phyloP scores from a whole-genome alignment of 805 yeast species.

The Saccharomycopsis schoenii region DNA sequence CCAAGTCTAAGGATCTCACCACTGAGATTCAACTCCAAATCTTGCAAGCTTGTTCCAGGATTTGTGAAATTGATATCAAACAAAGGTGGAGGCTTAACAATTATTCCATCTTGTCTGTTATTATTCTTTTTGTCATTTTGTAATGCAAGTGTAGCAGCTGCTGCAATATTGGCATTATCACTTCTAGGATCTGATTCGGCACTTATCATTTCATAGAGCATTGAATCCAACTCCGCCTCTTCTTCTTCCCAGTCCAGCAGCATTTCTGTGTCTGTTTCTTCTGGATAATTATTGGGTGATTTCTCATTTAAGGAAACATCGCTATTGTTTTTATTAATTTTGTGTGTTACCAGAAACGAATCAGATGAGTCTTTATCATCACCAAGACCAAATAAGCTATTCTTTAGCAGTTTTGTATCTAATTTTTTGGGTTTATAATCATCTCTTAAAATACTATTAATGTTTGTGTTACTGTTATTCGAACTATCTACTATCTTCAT shows the following conservation, averaged over 20 bases:
- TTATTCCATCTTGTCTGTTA: not conserved
- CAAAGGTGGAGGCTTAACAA: not conserved
- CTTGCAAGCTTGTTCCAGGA: not conserved
- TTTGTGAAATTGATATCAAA: not conserved
- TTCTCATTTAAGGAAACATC: not conserved
- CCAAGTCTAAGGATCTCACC: slow-evolving; percentile 57
- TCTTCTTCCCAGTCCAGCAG: slow-evolving; percentile 6
- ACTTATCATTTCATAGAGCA: slow-evolving; percentile 17
- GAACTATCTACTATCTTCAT: slow-evolving; percentile 37
- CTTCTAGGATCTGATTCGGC: slow-evolving; percentile 22
- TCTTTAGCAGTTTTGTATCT: not conserved
- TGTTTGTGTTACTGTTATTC: not conserved
- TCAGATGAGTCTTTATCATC: not conserved
- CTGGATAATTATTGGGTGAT: not conserved
- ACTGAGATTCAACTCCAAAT: slow-evolving; percentile 36
- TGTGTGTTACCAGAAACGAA: not conserved
- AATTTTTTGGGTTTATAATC: not conserved
- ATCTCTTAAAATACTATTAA: not conserved
- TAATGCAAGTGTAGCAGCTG: slow-evolving; percentile 59
- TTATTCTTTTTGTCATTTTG: not conserved
- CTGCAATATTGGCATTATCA: slow-evolving; percentile 30
- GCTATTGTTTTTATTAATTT: not conserved
- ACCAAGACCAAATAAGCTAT: not conserved
- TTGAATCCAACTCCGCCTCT: slow-evolving; percentile 17
- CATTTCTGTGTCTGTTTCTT: not conserved